phyloP scores from a whole-genome alignment of 1,139 yeast species.

The Hanseniaspora gamundiae region DNA sequence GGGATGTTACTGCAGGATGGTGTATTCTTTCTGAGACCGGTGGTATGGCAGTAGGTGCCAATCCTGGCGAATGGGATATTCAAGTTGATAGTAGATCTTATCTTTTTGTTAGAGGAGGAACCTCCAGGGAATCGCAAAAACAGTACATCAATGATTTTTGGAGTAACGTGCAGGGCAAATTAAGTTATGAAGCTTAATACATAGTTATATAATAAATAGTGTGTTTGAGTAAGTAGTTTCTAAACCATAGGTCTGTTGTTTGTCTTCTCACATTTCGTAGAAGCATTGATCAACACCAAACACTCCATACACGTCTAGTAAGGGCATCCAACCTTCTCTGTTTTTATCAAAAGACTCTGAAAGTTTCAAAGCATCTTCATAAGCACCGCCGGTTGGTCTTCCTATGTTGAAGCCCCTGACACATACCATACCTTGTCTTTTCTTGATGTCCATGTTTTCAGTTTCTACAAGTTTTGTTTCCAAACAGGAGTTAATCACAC shows the following conservation, averaged over 20 bases:
- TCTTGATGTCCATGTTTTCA: constrained; percentile 19
- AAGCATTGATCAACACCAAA: constrained; percentile 71
- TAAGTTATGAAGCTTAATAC: constrained; percentile 23
- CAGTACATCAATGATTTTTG: constrained; percentile 37
- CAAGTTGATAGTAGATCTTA: constrained; percentile 39
- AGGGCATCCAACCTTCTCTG: constrained; percentile 48
- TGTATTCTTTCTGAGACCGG: constrained; percentile 47
- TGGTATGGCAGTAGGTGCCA: constrained; percentile 41
- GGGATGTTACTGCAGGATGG: constrained; percentile 63
- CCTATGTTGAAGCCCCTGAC: constrained; percentile 61
- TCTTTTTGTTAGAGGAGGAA: constrained; percentile 38
- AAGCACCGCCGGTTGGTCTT: constrained; percentile 23
- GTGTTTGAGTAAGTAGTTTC: background rate
- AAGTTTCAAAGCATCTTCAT: constrained; percentile 21
- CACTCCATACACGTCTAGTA: constrained; percentile 37
- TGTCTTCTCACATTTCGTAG: constrained; percentile 16
- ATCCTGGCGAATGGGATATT: constrained; percentile 35
- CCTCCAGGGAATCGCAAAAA: constrained; percentile 28
- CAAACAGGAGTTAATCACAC: constrained; percentile 25
- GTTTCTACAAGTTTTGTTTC: constrained; percentile 34
- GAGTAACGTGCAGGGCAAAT: constrained; percentile 34
- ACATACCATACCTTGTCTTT: constrained; percentile 23
- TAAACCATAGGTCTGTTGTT: no score
- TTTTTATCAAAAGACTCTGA: constrained; percentile 30
- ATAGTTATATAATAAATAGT: background rate